Evolutionary conservation across 768 basidiomycete species (phyloP), one percentile per base, ranked within the genome.

Genomic region (Russula olivacea): DNA sequence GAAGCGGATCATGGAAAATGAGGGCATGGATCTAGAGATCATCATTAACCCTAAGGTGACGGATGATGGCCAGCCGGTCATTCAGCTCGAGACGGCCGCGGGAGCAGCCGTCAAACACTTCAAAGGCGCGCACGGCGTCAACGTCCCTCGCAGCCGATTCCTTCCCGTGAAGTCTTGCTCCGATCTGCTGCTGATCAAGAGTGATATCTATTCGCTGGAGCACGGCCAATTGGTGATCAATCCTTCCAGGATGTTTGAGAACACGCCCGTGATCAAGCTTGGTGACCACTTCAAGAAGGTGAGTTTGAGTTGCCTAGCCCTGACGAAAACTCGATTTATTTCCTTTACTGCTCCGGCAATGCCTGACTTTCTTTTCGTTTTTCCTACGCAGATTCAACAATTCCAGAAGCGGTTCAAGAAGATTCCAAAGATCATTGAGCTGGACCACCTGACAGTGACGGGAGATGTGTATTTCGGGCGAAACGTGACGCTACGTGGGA

Each of bases 261-360:
- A 84, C 21, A 87, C 91, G 30, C 96, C 94, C n/a, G 93, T 96
- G 54, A 91, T 98, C 81, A 97, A 97, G 79, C 83, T 97, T 54
- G 93, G 94, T 50, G 92, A 94, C 74, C 89, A 91, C 73, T 97
- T 98, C 85, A 97, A 95, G 82, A 95, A 92, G 84, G 89, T 91
- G 59, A 52, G 74, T 23, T 14, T 91, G 59, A 52, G 74, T 23
- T 14, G 15, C 8, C 34, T 36, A 21, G 36, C 23, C n/a, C 30
- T n/a, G 30, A 2, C 6, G 5, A 30, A 43, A 28, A 6, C 47
- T 45, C 5, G 5, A 3, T 15, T 58, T 25, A 3, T 15, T 58
- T 25, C 36, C 10, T 21, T 53, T 52, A 21, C 53, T 40, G 25
- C 15, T 54, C 28, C n/a, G 48, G 3, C 14, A 41, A 47, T 34